Conservation (phyloP, 2,329 filamentous ascomycete species). For the Teratosphaeria zuluensis region DNA sequence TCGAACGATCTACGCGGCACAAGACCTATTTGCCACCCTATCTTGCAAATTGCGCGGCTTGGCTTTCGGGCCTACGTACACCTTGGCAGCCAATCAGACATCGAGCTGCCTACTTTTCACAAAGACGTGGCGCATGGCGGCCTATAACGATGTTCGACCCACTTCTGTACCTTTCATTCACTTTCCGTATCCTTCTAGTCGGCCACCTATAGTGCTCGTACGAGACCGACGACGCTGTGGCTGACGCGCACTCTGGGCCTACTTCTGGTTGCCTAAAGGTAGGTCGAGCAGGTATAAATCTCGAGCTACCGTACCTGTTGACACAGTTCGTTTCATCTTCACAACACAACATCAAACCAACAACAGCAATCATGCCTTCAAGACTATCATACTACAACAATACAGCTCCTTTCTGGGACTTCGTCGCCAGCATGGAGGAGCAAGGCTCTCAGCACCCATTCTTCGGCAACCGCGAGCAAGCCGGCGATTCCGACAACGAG, state of each 20-base stretch:
- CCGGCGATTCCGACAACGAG: slow-evolving; percentile 11
- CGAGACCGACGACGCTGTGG: not conserved
- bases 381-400: slow-evolving; percentile 42
- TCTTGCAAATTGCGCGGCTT: not conserved
- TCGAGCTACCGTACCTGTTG: not conserved
- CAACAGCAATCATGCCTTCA: slow-evolving; percentile 39
- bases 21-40: not conserved
- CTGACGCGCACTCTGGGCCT: slow-evolving; percentile 1
- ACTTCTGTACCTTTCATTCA: slow-evolving; percentile 3
- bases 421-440: slow-evolving; percentile 41
- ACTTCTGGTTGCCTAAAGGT: slow-evolving; percentile 6
- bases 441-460: slow-evolving; percentile 36
- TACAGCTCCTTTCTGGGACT: slow-evolving; percentile 48
- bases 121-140: not conserved
- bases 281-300: slow-evolving; percentile 1
- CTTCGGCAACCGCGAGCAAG: slow-evolving; percentile 29
- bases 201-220: not conserved
- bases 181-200: not conserved
- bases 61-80: not conserved
- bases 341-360: slow-evolving; percentile 2
- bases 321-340: not conserved
- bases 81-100: not conserved
- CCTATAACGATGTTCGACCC: not conserved
- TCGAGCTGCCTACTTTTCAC: not conserved
- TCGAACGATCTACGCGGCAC: not conserved